Base-by-base conservation (phyloP, 2,329 filamentous ascomycete species). In the Daldinia sp. region DNA sequence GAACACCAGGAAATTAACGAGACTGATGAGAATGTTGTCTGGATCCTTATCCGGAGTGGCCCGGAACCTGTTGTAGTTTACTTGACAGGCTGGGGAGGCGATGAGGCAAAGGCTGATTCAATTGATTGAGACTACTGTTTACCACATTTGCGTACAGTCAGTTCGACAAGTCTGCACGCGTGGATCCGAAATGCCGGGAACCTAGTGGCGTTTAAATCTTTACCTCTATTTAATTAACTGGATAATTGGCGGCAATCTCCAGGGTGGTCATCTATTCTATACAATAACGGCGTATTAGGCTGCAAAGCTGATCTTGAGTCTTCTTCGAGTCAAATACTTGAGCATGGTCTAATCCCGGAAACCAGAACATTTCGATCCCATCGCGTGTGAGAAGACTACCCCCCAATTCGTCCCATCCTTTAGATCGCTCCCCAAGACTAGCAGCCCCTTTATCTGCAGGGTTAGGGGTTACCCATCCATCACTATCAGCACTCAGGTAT, bases 1-100 rank as follows among this genome's bases (percentile, higher is more conserved):
- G 90, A 93, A 76, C 90, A 93, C 78, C 90, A 92, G 76, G 85
- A 90, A 60, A 81, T 89, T 20, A 93, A 93, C 73, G 86, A 92
- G 41, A 85, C 85, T 1, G 87, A 89, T 48, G 78, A 77, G 1
- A 84, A 87, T 35, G 80, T 90, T 1, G 85, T 88, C 41, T 92
- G 90, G 88, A 85, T 92, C 10, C 85, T 93, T 50, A 87, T 89
- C 4, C 84, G 90, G 23, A 88, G 86, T 71, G 90, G 90, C 0
- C 77, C 85, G 2, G 82, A 83, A 62, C 90, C 90, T 0, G 83
- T 88, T 1, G 88, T 90, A 5, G 87, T 88, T 28, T 88, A 90
- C 73, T 73, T 92, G 62, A 83, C 85, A 10, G 87, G 85, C 23
- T 93, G 90, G 90, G 86, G 87, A 65, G 86, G 85, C 9, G 77